Percentiles rank a stretch among this genome's conserved stretches.
These are phyloP conservation scores for Penicillium longicatenatum DNA, from an alignment of 495 filamentous ascomycete genomes.

Conservation along the genomic window DNA sequence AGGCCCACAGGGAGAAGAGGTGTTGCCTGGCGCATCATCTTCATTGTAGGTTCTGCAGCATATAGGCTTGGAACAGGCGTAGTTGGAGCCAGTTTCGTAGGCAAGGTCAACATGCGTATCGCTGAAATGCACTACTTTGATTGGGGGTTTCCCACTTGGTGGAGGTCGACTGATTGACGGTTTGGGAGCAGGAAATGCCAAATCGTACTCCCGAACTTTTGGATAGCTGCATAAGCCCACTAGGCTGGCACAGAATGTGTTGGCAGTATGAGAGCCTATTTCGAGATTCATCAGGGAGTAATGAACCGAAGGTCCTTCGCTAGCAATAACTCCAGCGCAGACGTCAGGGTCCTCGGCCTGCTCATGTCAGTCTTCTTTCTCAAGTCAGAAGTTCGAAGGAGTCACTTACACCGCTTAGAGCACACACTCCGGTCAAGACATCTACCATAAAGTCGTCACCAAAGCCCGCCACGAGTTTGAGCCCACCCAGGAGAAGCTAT, in stretches of 20 bases:
- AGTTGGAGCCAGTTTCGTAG: conserved; percentile 52
- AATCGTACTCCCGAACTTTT: conserved; percentile 37
- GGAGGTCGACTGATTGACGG: conserved; percentile 39
- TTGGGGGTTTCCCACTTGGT: conserved; percentile 45
- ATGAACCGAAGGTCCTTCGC: conserved; percentile 52
- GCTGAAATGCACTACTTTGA: conserved; percentile 57
- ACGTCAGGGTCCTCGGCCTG: conserved; percentile 52
- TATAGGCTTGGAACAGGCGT: conserved; percentile 56
- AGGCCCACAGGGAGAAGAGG: conserved; percentile 44
- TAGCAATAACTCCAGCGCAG: conserved; percentile 46
- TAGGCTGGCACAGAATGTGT: conserved; percentile 50
- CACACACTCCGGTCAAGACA: conserved; percentile 48
- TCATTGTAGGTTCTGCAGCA: conserved; percentile 54
- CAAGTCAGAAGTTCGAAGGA: too few relatives aligned
- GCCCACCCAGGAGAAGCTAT: conserved; percentile 44
- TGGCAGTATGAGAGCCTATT: conserved; percentile 48
- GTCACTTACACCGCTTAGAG: conserved; percentile 42
- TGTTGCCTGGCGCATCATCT: conserved; percentile 44
- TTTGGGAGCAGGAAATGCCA: conserved; percentile 49
- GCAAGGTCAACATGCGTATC: conserved; percentile 57
- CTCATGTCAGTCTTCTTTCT: neutral
- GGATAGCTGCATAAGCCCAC: conserved; percentile 54
- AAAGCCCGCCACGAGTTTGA: conserved; percentile 46
- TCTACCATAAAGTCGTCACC: conserved; percentile 44
- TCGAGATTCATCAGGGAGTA: conserved; percentile 46